A percentile compares a stretch with the other conserved stretches of the same genome.
These are phyloP conservation scores for Zarea fungicola DNA, from an alignment of 2,329 filamentous ascomycete genomes.

Conservation along the genomic window DNA sequence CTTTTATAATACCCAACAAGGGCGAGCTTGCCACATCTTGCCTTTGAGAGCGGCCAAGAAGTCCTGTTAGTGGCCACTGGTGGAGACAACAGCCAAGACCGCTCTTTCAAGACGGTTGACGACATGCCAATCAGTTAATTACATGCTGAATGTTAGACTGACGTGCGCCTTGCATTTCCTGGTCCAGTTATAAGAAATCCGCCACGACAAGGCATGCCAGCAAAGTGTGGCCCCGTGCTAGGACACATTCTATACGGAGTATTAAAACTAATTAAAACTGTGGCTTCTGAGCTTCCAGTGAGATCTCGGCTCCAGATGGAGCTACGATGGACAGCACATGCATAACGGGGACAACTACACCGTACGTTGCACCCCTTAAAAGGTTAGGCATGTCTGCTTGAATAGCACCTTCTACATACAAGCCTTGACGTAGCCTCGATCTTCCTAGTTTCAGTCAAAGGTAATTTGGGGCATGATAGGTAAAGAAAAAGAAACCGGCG, in stretches of 20 bases:
- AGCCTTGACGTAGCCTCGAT: too few relatives aligned
- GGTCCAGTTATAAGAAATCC: slow-evolving; percentile 9
- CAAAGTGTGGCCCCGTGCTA: background rate
- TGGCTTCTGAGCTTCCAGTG: slow-evolving; percentile 7
- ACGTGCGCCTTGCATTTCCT: slow-evolving; percentile 8
- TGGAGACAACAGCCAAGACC: slow-evolving; percentile 9
- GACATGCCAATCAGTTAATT: slow-evolving; percentile 11
- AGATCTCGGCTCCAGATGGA: slow-evolving; percentile 12
- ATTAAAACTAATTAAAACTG: slow-evolving; percentile 12
- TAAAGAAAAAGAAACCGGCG: background rate
- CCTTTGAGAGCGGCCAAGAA: too few relatives aligned
- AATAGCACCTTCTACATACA: too few relatives aligned
- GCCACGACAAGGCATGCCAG: background rate
- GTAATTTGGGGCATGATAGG: too few relatives aligned
- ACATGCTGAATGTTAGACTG: slow-evolving; percentile 6
- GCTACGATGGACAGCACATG: slow-evolving; percentile 2
- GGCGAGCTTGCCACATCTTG: too few relatives aligned
- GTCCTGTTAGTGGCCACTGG: slow-evolving; percentile 1
- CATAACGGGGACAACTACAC: background rate
- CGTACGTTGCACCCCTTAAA: background rate
- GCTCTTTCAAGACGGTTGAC: slow-evolving; percentile 5
- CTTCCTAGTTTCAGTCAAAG: too few relatives aligned
- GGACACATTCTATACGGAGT: too few relatives aligned
- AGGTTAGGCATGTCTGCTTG: background rate
- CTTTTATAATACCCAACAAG: too few relatives aligned